Evolutionary conservation across 345 rosid species (phyloP), one percentile per base, ranked within the genome.

Genomic region (Lumnitzera littorea): DNA sequence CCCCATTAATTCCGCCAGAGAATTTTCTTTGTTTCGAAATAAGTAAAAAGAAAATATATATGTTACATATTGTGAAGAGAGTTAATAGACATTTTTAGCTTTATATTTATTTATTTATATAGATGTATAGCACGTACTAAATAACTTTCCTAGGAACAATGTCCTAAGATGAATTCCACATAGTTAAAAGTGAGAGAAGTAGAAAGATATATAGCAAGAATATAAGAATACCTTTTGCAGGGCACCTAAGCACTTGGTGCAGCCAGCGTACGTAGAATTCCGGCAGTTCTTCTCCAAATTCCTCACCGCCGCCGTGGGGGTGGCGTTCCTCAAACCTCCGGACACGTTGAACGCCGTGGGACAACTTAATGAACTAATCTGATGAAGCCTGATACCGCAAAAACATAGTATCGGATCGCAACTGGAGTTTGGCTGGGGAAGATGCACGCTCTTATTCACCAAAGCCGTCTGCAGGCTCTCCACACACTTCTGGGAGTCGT

Each of bases 401-500:
- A 91, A 95, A 63, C 99, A 95, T 57, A 88, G 64, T 51, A 95
- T 80, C 24, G 97, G 62, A 47, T 95, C 99, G 58, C 99, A 95
- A 62, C 76, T 95, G 5, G 89, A 76, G 52, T 86, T 95, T 0
- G 96, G 91, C 67, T 86, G 97, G 16, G 89, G 95, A 50, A 95
- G 74, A 76, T 71, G 84, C 76, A 95, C 84, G 64, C 85, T 74
- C 80, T 83, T 95, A 57, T 76, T 80, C 72, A 84, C 43, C 53
- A 95, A 76, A 48, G 99, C 95, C 31, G 74, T 78, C 65, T 88
- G 97, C 63, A 95, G 62, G 6, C 96, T 86, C 79, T 91, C 81
- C 56, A 91, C 99, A 70, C 99, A 95, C 71, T 85, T 91, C 77
- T 95, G 97, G 0, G 96, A 88, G 78, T 95, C 99, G 60, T 88